Conservation (phyloP, 164 flowering plant species). For the Kingdonia uniflora region DNA sequence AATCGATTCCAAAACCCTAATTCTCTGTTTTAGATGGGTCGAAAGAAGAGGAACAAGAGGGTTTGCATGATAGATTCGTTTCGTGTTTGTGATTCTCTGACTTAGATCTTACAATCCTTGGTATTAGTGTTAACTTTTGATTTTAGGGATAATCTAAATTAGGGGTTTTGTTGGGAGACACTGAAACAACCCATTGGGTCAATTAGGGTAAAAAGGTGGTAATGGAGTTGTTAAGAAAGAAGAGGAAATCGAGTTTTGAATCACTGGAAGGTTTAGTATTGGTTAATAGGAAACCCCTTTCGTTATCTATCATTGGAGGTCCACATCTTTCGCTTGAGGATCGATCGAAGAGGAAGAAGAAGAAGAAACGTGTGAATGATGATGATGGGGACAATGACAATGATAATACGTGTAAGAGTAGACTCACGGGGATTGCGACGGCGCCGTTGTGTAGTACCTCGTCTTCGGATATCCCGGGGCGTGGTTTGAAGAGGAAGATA, state of each 20-base stretch:
- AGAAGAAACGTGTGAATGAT: constrained; percentile 66
- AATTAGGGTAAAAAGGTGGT: not conserved
- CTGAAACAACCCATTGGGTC: no score
- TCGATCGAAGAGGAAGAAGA: constrained; percentile 36
- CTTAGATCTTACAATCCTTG: no score
- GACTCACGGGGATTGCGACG: constrained; percentile 57
- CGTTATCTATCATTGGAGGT: constrained; percentile 21
- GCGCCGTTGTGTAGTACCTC: constrained; percentile 70
- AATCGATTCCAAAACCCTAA: no score
- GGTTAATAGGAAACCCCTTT: constrained; percentile 11
- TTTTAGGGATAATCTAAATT: no score
- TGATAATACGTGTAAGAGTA: constrained; percentile 33
- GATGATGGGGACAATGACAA: constrained; percentile 19
- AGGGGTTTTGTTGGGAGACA: no score
- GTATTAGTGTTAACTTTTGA: no score
- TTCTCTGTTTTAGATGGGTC: no score
- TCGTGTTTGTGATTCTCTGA: no score
- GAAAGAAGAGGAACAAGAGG: no score
- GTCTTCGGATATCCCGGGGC: constrained; percentile 33
- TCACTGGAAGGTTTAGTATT: constrained; percentile 16
- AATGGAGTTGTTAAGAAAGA: constrained; percentile 47
- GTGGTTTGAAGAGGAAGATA: constrained; percentile 91
- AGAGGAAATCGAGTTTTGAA: constrained; percentile 31
- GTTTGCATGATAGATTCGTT: no score
- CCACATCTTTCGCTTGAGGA: constrained; percentile 66